Conservation (phyloP, 139 green algal genomes). For the Raphidocelis subcapitata region DNA sequence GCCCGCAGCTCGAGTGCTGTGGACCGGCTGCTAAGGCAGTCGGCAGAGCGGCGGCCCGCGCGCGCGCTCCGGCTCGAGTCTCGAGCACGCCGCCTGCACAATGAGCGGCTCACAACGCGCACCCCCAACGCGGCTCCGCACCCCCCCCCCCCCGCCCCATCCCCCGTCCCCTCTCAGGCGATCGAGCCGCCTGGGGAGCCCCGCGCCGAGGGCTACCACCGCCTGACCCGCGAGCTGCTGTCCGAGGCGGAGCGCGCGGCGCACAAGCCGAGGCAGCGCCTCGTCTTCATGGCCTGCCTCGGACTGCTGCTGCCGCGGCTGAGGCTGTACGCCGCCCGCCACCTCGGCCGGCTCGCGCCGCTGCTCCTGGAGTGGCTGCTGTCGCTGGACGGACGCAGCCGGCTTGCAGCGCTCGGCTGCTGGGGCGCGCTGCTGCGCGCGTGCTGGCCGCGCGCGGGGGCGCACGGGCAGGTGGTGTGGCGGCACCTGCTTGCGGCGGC, state of each 20-base stretch:
- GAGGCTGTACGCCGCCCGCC: slow-evolving; percentile 31
- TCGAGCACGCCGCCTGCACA: no score
- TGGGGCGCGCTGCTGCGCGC: slow-evolving; percentile 29
- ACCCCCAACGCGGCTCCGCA: no score
- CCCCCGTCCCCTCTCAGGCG: no score
- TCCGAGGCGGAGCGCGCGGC: slow-evolving; percentile 35
- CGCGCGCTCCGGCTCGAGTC: no score
- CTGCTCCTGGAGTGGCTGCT: slow-evolving; percentile 50
- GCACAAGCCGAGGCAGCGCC: slow-evolving; percentile 16
- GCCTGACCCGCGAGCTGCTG: slow-evolving; percentile 32
- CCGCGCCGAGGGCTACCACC: slow-evolving; percentile 20
- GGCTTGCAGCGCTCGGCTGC: slow-evolving; percentile 15
- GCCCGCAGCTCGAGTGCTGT: no score
- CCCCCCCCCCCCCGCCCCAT: no score
- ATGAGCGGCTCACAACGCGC: no score
- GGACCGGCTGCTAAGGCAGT: no score
- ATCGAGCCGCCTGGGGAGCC: slow-evolving; percentile 5
- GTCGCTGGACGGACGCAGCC: slow-evolving; percentile 24
- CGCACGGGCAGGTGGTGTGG: slow-evolving; percentile 44
- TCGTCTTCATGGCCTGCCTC: slow-evolving; percentile 21
- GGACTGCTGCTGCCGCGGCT: slow-evolving; percentile 20
- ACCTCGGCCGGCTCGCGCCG: slow-evolving; percentile 40
- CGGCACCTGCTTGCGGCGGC: slow-evolving; percentile 28
- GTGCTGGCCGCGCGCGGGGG: slow-evolving; percentile 45
- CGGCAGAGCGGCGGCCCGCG: no score